Evolutionary conservation across 2,329 filamentous ascomycete species (phyloP), one percentile per base, ranked within the genome.

Genomic region (Arthrobotrys entomopaga): DNA sequence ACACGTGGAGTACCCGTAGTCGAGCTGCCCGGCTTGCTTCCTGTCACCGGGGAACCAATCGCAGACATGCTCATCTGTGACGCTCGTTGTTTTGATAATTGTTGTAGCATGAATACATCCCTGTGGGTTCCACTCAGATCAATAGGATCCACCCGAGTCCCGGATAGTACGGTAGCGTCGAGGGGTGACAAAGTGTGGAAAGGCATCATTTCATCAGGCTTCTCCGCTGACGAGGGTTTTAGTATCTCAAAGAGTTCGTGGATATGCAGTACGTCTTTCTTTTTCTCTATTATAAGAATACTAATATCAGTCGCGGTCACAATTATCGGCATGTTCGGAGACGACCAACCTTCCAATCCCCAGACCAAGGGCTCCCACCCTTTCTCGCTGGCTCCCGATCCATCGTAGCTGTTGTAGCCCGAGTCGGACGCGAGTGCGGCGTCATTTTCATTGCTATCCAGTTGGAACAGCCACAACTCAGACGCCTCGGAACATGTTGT

Each of bases 351-450:
- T 20, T 73, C 69, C 11, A 73, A 29, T 16, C 69, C 69, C 69
- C 69, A 73, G 3, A 73, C 61, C 69, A 66, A 20, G 34, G 69
- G 69, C 40, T 73, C 69, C 69, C 69, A 73, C 34, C 54, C 69
- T 24, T 73, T 73, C 38, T 73, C 69, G n/a, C 60, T 61, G 7
- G 61, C 16, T 1, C 69, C 61, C 8, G 61, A 73, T 46, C 69
- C 69, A 65, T 73, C 69, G 48, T 73, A 73, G 22, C 60, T 73
- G n/a, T 65, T 73, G 22, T 73, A 73, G 16, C 69, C 69, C 24
- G 69, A 73, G 40, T 73, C 69, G 10, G 69, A 73, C 20, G 69
- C 50, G 38, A 73, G 52, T 2, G 69, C 20, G n/a, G 65, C 60
- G 20, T 73, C 69, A 56, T 40, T 26, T 22, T 66, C 69, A 56